These are phyloP conservation scores for Globomyces pollinis-pini DNA, from an alignment of 192 early-diverging fungal species.

Conservation along the genomic window DNA sequence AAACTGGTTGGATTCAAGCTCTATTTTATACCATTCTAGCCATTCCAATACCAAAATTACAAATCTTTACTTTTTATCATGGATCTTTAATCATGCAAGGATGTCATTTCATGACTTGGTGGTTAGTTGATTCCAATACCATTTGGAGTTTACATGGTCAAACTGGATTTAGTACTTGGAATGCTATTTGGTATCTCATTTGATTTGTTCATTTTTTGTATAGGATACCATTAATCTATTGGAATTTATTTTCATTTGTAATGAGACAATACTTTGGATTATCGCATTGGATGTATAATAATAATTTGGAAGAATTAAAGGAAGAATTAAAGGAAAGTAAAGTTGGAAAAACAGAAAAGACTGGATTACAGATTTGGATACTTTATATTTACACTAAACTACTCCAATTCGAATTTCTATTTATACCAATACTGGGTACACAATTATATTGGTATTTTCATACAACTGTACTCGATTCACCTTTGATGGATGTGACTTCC, in stretches of 20 bases:
- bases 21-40: not conserved
- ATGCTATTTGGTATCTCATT: not conserved
- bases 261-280: not conserved
- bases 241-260: too few species aligned
- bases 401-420: too few species aligned
- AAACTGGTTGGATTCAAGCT: not conserved
- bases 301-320: not conserved
- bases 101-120: not conserved
- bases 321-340: not conserved
- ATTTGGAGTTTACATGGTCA: not conserved
- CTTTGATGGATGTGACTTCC: not conserved
- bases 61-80: not conserved
- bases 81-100: not conserved
- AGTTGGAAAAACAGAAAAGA: too few species aligned
- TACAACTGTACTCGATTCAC: not conserved
- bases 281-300: not conserved
- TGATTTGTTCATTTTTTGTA: not conserved
- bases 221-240: too few species aligned
- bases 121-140: not conserved
- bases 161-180: constrained; percentile 1
- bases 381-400: too few species aligned
- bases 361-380: too few species aligned
- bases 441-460: not conserved
- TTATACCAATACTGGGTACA: not conserved
- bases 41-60: not conserved